Conservation (phyloP, 306 rosid species). For the Prunus mongolica region DNA sequence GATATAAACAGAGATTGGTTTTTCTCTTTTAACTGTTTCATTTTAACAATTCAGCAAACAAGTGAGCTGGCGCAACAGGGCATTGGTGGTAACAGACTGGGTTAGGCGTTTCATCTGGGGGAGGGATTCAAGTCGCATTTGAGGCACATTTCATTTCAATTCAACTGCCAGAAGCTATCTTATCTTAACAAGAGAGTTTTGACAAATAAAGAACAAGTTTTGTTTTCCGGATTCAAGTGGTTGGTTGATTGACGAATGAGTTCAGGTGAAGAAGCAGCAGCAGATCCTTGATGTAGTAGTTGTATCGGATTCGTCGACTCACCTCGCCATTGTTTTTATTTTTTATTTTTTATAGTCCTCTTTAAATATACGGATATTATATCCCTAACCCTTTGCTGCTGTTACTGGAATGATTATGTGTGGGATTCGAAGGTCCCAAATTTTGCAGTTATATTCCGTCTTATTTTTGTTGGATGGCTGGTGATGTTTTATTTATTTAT, state of each 20-base stretch:
- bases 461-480: background rate
- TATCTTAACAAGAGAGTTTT: too few species aligned
- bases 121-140: slow-evolving; percentile 78
- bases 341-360: background rate
- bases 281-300: background rate
- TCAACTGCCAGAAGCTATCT: background rate
- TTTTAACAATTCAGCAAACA: slow-evolving; percentile 64
- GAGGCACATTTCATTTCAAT: slow-evolving; percentile 8
- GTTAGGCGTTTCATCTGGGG: slow-evolving; percentile 72
- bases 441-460: background rate
- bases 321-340: background rate
- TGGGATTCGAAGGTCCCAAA: background rate
- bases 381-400: background rate
- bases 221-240: background rate
- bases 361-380: background rate
- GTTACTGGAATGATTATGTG: background rate
- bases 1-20: background rate
- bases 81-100: slow-evolving; percentile 88
- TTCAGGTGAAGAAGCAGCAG: background rate
- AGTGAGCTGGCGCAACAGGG: slow-evolving; percentile 96
- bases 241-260: background rate
- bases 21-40: background rate
- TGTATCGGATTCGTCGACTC: background rate
- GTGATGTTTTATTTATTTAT: background rate
- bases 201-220: background rate